These are phyloP conservation scores for Platanthera zijinensis DNA, from an alignment of 106 monocot species.

Conservation along the genomic window DNA sequence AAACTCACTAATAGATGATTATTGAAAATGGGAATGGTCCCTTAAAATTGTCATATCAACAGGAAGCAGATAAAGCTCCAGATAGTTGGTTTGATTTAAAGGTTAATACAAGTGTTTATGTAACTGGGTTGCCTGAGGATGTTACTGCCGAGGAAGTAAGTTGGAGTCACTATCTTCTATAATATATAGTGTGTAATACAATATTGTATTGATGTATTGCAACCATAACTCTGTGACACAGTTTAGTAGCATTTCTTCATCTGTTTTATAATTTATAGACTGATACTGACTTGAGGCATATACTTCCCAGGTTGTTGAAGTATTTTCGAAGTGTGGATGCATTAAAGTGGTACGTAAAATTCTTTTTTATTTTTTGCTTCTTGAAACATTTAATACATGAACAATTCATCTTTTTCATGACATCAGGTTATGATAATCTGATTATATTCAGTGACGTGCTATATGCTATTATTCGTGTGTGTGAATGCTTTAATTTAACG, in stretches of 20 bases:
- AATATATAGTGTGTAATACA: neutral
- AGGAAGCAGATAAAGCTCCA: constrained; percentile 96
- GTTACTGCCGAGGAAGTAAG: constrained; percentile 89
- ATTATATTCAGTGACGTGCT: neutral
- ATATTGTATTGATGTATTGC: neutral
- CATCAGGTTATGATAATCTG: neutral
- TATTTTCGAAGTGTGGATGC: constrained; percentile 90
- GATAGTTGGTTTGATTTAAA: constrained; percentile 97
- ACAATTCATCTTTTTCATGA: neutral
- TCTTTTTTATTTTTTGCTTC: neutral
- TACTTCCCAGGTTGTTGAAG: constrained; percentile 65
- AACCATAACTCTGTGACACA: constrained; percentile 1
- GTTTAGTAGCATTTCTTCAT: neutral
- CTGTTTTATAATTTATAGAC: neutral
- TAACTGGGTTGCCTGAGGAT: constrained; percentile 92
- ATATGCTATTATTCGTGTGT: neutral
- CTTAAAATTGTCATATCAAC: constrained; percentile 10
- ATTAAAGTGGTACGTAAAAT: constrained; percentile 68
- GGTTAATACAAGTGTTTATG: constrained; percentile 92
- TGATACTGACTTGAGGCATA: neutral
- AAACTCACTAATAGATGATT: neutral
- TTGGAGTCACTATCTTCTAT: neutral
- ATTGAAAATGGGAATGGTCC: neutral
- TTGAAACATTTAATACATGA: neutral
- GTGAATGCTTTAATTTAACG: neutral